Conservation (phyloP, 495 filamentous ascomycete genomes). For the Staphylotrichum tortipilum region DNA sequence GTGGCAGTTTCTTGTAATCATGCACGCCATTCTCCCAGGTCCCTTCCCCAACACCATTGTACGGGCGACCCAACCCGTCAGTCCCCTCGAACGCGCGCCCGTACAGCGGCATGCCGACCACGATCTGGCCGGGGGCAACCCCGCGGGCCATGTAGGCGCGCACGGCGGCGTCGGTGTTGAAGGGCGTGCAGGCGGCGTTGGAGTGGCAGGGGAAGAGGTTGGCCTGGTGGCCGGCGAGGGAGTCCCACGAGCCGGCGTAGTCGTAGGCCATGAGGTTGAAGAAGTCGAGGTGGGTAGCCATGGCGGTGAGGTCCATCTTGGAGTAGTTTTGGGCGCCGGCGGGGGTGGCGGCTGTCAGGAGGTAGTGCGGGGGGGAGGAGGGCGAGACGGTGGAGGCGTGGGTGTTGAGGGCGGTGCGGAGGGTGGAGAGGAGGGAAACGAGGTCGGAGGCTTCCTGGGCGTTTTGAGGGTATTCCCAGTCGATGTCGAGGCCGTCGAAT, state of each 20-base stretch:
- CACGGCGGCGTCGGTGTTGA: constrained; percentile 61
- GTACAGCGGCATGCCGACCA: constrained; percentile 88
- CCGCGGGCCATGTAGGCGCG: constrained; percentile 58
- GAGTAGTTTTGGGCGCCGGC: constrained; percentile 63
- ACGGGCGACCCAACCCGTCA: constrained; percentile 60
- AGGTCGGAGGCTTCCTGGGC: constrained; percentile 60
- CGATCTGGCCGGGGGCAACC: constrained; percentile 59
- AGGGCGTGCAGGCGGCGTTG: constrained; percentile 60
- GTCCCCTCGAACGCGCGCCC: constrained; percentile 78
- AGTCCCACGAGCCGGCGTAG: constrained; percentile 72
- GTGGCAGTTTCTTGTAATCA: constrained; percentile 69
- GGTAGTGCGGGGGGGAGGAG: constrained; percentile 50
- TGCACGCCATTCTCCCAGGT: constrained; percentile 82
- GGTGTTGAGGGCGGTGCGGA: constrained; percentile 53
- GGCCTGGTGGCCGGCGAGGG: constrained; percentile 65
- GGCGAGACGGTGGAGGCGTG: constrained; percentile 39
- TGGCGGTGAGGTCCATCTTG: constrained; percentile 61
- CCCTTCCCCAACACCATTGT: constrained; percentile 63
- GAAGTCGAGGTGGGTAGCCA: constrained; percentile 82
- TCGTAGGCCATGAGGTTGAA: constrained; percentile 92
- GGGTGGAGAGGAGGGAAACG: constrained; percentile 62
- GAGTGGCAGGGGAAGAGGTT: constrained; percentile 55
- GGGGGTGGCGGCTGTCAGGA: constrained; percentile 70
- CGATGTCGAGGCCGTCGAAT: constrained; percentile 53
- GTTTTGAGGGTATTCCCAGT: constrained; percentile 54